Base-by-base conservation (phyloP, 2,329 filamentous ascomycete species). In the Epichloe scottii region DNA sequence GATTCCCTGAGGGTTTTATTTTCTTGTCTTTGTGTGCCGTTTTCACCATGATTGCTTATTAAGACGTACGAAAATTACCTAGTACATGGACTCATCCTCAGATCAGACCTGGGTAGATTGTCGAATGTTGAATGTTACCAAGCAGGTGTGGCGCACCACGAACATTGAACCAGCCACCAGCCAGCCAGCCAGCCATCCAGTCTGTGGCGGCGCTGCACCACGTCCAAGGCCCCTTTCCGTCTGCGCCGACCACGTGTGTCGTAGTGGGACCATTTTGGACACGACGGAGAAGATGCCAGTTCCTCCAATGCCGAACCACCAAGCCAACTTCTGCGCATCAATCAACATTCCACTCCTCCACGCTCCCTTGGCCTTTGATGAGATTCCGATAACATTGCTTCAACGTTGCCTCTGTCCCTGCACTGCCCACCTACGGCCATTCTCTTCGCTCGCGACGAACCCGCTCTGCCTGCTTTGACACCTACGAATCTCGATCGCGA, bases 161-260 rank as follows among this genome's bases (percentile, higher is more conserved):
- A 26, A 26, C 26, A 26, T 26, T 26, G 2, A 26, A 26, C 26
- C 26, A 26, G 7, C 26, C 21, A 21, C 3, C 21, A 44, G 17
- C 34, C 35, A 14, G 35, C 12, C 35, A 7, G 1, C 12, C 15
- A 37, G 35, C 35, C 35, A 38, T 8, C 5, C 35, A 14, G 12
- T 38, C 35, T 38, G 5, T 38, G 35, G 12, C 35, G 12, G 12
- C 12, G 12, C 12, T 37, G 12, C 12, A 15, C 35, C 35, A 5
- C 4, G 35, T 6, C 35, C 35, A 15, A 12, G 12, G 35, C 35
- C 35, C 35, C 35, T 37, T 37, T 37, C 26, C 26, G 26, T 8
- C 23, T 26, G 23, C 23, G 23, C 23, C 23, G 23, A n/a, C n/a
- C 51, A 52, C 51, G 51, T 52, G 46, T 52, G 51, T 52, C 51